Conservation (phyloP, 2,329 filamentous ascomycete species). For the Chaetomium strumarium region DNA sequence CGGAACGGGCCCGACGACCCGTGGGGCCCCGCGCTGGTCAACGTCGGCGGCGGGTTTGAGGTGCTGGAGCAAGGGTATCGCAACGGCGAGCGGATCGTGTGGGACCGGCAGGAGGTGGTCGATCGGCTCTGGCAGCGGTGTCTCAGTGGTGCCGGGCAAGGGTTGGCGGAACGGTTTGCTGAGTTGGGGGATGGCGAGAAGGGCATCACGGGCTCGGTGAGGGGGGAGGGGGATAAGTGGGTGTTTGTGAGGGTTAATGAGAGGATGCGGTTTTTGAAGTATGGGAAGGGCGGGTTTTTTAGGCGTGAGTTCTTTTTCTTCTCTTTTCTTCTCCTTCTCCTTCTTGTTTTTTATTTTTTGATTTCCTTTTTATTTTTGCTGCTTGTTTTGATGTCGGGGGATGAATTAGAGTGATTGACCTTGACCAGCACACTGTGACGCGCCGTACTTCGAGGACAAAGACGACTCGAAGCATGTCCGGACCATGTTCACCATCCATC, state of each 20-base stretch:
- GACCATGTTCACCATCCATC: conserved; percentile 50
- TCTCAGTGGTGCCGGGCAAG: conserved; percentile 32
- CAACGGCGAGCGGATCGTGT: conserved; percentile 72
- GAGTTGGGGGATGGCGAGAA: conserved; percentile 23
- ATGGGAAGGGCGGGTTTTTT: conserved; percentile 68
- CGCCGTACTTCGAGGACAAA: conserved; percentile 49
- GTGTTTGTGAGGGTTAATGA: conserved; percentile 57
- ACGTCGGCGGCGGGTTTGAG: conserved; percentile 57
- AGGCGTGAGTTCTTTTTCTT: conserved; percentile 35
- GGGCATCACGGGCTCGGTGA: conserved; percentile 19
- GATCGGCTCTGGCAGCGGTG: conserved; percentile 59
- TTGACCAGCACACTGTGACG: conserved; percentile 59
- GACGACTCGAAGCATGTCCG: conserved; percentile 37
- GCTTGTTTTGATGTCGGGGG: not conserved
- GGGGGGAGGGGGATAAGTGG: conserved; percentile 31
- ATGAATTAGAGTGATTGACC: not conserved
- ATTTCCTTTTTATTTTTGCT: not conserved
- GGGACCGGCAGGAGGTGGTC: conserved; percentile 59
- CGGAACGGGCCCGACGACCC: conserved; percentile 9
- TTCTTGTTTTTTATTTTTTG: not conserved
- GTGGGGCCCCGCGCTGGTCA: conserved; percentile 67
- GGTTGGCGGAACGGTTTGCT: conserved; percentile 37
- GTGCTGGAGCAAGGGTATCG: conserved; percentile 51
- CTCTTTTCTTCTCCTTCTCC: not conserved
- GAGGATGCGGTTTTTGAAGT: conserved; percentile 69